Evolutionary conservation across 1,284 basidiomycete genomes (phyloP).

Genomic region (Singerocomus rubriflavus): DNA sequence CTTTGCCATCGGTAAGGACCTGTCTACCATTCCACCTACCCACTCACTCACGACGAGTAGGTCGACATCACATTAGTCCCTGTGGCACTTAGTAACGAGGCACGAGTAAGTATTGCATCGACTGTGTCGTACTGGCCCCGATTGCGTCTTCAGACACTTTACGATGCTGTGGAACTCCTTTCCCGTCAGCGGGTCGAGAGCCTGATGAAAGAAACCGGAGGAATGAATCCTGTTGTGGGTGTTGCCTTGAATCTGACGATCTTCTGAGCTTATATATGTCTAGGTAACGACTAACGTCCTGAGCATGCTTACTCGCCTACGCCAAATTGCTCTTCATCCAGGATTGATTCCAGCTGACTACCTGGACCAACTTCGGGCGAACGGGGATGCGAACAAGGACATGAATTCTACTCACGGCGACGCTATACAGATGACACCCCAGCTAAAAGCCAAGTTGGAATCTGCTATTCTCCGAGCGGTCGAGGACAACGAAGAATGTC

Average conservation of each 20-base stretch:
- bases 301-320: constrained; percentile 82
- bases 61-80: constrained; percentile 70
- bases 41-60: constrained; percentile 35
- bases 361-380: constrained; percentile 59
- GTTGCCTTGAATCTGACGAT: not conserved
- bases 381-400: constrained; percentile 23
- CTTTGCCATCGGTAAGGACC: constrained; percentile 65
- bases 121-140: not conserved
- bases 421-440: constrained; percentile 43
- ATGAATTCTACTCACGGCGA: constrained; percentile 30
- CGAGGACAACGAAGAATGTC: constrained; percentile 83
- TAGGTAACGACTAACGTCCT: constrained; percentile 71
- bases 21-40: not conserved
- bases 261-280: constrained; percentile 4
- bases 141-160: constrained; percentile 51
- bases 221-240: constrained; percentile 39
- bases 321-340: constrained; percentile 82
- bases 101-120: constrained; percentile 47
- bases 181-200: constrained; percentile 62
- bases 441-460: constrained; percentile 58
- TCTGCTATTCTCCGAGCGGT: constrained; percentile 62
- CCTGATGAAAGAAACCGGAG: constrained; percentile 45
- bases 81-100: constrained; percentile 66
- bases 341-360: constrained; percentile 75
- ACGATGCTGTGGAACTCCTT: constrained; percentile 69